Percentiles rank a stretch among this genome's conserved stretches.
Conservation (phyloP, 805 yeast genomes). For the Candida succiphila region DNA sequence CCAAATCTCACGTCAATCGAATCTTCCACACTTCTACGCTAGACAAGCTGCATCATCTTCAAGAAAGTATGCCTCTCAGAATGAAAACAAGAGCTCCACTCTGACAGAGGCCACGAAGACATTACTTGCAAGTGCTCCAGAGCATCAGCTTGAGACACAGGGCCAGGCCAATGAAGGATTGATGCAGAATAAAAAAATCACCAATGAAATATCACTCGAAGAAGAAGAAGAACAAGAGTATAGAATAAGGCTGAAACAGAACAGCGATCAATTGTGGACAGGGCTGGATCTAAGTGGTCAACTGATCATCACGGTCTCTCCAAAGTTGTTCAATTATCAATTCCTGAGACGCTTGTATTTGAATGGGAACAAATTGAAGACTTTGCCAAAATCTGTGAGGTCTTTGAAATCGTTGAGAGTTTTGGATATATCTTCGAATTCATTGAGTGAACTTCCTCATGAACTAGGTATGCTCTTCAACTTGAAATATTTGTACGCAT, state of each 20-base stretch:
- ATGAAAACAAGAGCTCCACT: constrained; percentile 22
- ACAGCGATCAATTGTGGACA: constrained; percentile 84
- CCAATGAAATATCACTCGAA: constrained; percentile 25
- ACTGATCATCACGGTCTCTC: constrained; percentile 60
- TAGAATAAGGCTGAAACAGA: constrained; percentile 46
- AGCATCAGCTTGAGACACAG: constrained; percentile 11
- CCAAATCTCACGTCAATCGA: constrained; percentile 58
- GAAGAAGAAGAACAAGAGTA: constrained; percentile 66
- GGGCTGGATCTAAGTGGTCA: constrained; percentile 90
- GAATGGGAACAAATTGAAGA: constrained; percentile 71
- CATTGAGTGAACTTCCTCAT: constrained; percentile 60
- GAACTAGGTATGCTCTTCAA: constrained; percentile 80
- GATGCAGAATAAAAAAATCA: constrained; percentile 25
- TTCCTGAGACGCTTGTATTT: constrained; percentile 82
- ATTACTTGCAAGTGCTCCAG: constrained; percentile 21
- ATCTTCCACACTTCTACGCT: constrained; percentile 73
- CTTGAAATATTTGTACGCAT: constrained; percentile 72
- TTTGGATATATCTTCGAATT: constrained; percentile 76
- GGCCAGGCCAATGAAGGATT: constrained; percentile 13
- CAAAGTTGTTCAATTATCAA: constrained; percentile 66
- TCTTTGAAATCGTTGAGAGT: constrained; percentile 66
- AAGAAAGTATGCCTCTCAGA: constrained; percentile 28
- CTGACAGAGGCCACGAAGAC: constrained; percentile 31
- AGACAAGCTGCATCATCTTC: constrained; percentile 69
- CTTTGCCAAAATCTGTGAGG: constrained; percentile 59